These are phyloP conservation scores for Cladosporium sp. DNA, from an alignment of 2,329 filamentous ascomycete species.

Conservation along the genomic window DNA sequence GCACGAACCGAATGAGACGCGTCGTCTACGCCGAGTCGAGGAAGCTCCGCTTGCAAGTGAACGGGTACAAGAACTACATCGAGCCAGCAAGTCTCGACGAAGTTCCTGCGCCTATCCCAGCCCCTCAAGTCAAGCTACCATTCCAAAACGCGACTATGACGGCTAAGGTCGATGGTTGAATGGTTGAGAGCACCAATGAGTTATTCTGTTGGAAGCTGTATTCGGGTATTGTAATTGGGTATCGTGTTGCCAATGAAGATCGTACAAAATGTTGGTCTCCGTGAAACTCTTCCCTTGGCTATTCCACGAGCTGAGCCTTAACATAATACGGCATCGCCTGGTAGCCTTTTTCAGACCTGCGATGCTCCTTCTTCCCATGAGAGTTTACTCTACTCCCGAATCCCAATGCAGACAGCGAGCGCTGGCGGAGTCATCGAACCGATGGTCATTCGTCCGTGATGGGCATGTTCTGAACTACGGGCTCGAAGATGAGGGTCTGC, in stretches of 20 bases:
- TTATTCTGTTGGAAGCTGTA: not conserved
- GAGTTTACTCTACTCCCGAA: not conserved
- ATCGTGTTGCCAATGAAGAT: not conserved
- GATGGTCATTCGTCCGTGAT: not conserved
- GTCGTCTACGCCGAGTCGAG: conserved; percentile 45
- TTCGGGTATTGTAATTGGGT: not conserved
- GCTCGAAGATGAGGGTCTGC: not conserved
- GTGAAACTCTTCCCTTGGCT: not conserved
- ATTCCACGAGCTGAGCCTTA: not conserved
- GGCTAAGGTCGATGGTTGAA: conserved; percentile 19
- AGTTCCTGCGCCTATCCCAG: conserved; percentile 38
- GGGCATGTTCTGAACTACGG: not conserved
- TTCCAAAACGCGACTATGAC: conserved; percentile 27
- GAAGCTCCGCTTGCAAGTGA: conserved; percentile 42
- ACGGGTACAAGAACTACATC: conserved; percentile 43
- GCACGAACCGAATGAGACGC: conserved; percentile 43
- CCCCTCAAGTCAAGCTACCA: conserved; percentile 29
- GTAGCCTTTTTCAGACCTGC: not conserved
- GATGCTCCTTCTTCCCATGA: not conserved
- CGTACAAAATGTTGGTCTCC: not conserved
- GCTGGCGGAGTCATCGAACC: not conserved
- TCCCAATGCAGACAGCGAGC: not conserved
- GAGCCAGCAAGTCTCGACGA: conserved; percentile 41
- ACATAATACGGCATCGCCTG: not conserved
- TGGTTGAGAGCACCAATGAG: not conserved